Base-by-base conservation (phyloP, 2,329 filamentous ascomycete species). In the Diaporthe citrichinensis region DNA sequence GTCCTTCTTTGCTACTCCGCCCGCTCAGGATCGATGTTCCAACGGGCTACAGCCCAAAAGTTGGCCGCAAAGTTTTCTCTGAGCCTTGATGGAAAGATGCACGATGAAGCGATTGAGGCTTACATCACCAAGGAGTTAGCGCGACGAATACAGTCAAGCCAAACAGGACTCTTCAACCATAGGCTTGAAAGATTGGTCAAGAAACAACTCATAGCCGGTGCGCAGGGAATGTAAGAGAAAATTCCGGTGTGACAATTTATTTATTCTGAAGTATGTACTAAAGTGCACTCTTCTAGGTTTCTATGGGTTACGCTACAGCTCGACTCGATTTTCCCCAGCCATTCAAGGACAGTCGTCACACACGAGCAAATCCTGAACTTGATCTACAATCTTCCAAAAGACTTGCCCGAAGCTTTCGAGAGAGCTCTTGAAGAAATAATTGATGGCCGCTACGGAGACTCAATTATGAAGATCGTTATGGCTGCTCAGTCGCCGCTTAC, bases 361-460 rank as follows among this genome's bases (percentile, higher is more conserved):
- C 17, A 51, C 41, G 53, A 61, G 10, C 31, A 57, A 20, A 46
- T 74, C 4, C 14, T 44, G 9, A 28, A 51, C 20, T 53, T 74
- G 20, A 34, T 62, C 28, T 15, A 28, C 6, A 51, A 61, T 25
- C 55, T 71, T n/a, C 73, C 73, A 0, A 51, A 44, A 14, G 62
- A 71, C 14, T 51, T 74, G n/a, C 57, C 65, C 9, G 65, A 71
- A 23, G 31, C 72, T 4, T 74, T 74, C 34, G 72, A 74, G 10
- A 57, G 62, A 2, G 72, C 72, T 17, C n/a, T 74, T 1, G 62
- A 53, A 36, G 41, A n/a, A 8, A 71, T 74, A 7, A 36, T 36
- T 20, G 62, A 74, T 34, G 59, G 34, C 10, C 41, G 41, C 0
- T 74, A 74, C 2, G 31, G 31, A 25, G 28, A 25, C 20, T 59